These are phyloP conservation scores for Colletotrichum sp. DNA, from an alignment of 2,329 filamentous ascomycete species.

Conservation along the genomic window DNA sequence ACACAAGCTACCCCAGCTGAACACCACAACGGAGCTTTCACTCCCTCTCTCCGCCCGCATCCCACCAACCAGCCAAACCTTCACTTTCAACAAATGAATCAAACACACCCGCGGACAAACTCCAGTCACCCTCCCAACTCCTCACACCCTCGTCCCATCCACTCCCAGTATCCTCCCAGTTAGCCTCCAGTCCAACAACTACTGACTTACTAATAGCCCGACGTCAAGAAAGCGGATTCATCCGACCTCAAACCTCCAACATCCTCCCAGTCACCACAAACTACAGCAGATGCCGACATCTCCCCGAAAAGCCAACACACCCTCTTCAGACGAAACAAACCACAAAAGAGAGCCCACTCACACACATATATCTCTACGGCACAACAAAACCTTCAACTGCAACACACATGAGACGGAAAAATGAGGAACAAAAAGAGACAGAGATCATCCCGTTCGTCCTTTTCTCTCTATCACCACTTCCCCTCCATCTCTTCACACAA, in stretches of 20 bases:
- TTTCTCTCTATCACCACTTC: not conserved
- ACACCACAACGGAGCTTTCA: not conserved
- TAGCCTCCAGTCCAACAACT: not conserved
- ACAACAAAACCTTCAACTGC: not conserved
- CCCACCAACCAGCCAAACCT: not conserved
- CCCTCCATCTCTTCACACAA: not conserved
- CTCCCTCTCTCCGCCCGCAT: not conserved
- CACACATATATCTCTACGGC: not conserved
- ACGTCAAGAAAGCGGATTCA: not conserved
- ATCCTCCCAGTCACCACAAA: not conserved
- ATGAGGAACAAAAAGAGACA: not conserved
- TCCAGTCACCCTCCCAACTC: rapidly evolving
- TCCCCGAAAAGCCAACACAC: not conserved
- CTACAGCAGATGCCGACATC: not conserved
- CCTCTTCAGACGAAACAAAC: constrained; percentile 10
- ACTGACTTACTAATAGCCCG: not conserved
- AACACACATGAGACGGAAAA: constrained; percentile 8
- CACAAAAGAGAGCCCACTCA: not conserved
- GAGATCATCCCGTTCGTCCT: not conserved
- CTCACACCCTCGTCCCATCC: not conserved
- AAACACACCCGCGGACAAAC: not conserved
- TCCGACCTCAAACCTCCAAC: not conserved
- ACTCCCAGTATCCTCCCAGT: not conserved
- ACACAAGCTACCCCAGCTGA: rapidly evolving
- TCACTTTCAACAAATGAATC: rapidly evolving